phyloP scores from a whole-genome alignment of 2,329 filamentous ascomycete species.

The Cladophialophora carrionii region DNA sequence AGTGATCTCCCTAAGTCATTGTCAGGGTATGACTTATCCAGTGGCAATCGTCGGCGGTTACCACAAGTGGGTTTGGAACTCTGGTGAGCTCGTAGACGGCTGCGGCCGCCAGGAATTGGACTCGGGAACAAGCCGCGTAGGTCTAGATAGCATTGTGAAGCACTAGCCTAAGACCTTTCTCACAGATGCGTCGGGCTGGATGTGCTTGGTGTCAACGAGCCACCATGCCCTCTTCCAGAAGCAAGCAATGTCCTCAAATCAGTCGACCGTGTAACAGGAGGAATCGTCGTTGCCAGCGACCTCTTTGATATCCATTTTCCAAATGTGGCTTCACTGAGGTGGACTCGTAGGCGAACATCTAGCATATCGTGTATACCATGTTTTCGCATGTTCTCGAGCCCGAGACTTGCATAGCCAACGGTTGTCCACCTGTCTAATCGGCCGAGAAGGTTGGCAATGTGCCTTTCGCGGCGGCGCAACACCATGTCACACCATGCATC shows the following conservation, averaged over 20 bases:
- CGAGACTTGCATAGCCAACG: background rate
- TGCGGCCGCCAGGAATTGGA: background rate
- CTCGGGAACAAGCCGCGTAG: background rate
- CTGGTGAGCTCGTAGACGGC: background rate
- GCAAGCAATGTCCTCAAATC: background rate
- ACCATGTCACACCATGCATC: background rate
- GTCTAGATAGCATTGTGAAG: background rate
- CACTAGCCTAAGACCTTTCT: background rate
- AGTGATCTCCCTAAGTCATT: background rate
- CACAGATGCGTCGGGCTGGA: background rate
- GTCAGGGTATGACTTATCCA: no score
- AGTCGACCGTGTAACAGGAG: background rate
- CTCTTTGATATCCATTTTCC: background rate
- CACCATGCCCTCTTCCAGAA: background rate
- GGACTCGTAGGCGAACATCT: background rate
- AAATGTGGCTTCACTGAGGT: background rate
- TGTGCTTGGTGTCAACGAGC: background rate
- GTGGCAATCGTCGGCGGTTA: background rate
- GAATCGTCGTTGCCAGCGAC: background rate
- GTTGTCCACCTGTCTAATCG: background rate
- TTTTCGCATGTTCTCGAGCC: no score
- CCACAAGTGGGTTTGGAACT: background rate
- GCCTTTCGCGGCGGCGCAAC: no score
- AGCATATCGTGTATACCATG: background rate
- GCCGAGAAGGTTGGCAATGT: background rate